phyloP scores from a whole-genome alignment of 2,329 filamentous ascomycete species.

The Trichoderma sp. region DNA sequence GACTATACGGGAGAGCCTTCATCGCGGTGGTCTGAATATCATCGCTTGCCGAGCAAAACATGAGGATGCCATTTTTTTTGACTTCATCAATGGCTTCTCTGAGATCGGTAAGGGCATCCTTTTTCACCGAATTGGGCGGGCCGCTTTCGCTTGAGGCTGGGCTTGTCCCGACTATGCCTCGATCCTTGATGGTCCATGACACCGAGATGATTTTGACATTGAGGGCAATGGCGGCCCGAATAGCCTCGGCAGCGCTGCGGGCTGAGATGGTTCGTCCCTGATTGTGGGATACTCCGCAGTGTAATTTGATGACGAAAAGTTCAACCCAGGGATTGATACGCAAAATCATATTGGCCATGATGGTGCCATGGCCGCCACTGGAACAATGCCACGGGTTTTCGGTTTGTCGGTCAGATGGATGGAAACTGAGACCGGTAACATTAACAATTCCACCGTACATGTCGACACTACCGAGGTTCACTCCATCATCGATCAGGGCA shows the following conservation, averaged over 20 bases:
- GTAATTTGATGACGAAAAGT: background rate
- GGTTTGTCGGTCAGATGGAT: background rate
- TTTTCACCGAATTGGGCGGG: background rate
- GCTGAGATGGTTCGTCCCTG: background rate
- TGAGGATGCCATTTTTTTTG: background rate
- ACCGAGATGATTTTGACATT: background rate
- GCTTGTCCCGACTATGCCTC: background rate
- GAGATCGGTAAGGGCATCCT: background rate
- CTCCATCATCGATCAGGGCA: background rate
- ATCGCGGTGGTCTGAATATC: background rate
- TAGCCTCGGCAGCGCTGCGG: background rate
- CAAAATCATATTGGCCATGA: conserved; percentile 13
- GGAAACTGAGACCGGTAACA: background rate
- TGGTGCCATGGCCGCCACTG: background rate
- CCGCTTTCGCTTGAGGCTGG: no score
- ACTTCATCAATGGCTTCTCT: background rate
- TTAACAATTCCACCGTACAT: background rate
- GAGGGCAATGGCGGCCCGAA: background rate
- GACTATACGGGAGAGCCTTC: background rate
- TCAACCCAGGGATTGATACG: background rate
- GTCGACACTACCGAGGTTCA: background rate
- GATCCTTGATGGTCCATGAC: background rate
- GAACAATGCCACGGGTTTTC: background rate
- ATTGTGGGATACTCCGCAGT: background rate
- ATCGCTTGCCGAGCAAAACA: background rate